These are phyloP conservation scores for Aureobasidium namibiae DNA, from an alignment of 2,329 filamentous ascomycete genomes.

Conservation along the genomic window DNA sequence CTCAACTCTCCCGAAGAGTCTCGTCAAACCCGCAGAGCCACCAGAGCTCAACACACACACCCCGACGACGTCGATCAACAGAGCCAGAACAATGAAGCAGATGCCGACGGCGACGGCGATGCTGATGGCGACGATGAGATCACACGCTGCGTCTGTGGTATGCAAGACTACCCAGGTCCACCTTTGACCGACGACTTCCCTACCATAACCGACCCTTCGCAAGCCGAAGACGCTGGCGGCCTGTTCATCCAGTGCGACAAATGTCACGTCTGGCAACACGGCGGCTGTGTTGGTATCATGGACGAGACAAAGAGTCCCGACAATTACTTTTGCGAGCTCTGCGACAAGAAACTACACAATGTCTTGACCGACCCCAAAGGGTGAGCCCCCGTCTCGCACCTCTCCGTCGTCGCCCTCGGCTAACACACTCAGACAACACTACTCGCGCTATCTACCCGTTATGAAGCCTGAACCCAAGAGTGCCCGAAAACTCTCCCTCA, in stretches of 20 bases:
- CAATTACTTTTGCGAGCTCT: slow-evolving; percentile 96
- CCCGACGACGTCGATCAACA: slow-evolving; percentile 49
- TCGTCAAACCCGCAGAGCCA: slow-evolving; percentile 66
- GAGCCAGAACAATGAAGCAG: slow-evolving; percentile 37
- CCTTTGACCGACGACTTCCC: slow-evolving; percentile 46
- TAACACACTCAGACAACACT: slow-evolving; percentile 44
- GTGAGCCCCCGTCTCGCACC: slow-evolving; percentile 49
- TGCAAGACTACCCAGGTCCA: slow-evolving; percentile 86
- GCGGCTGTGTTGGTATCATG: slow-evolving; percentile 93
- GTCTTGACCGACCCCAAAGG: slow-evolving; percentile 73
- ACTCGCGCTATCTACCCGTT: slow-evolving; percentile 55
- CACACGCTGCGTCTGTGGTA: slow-evolving; percentile 89
- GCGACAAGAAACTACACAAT: slow-evolving; percentile 83
- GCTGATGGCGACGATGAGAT: slow-evolving; percentile 78
- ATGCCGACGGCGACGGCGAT: too few species aligned
- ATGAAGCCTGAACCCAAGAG: slow-evolving; percentile 46
- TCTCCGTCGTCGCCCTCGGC: background rate
- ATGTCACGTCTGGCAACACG: slow-evolving; percentile 98
- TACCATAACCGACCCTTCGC: slow-evolving; percentile 37
- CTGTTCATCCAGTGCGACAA: slow-evolving; percentile 97
- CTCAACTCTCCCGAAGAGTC: slow-evolving; percentile 50
- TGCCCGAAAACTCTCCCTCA: slow-evolving; percentile 58
- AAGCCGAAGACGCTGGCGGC: slow-evolving; percentile 80
- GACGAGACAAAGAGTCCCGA: slow-evolving; percentile 88
- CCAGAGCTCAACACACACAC: slow-evolving; percentile 56